Evolutionary conservation across 495 filamentous ascomycete species (phyloP), one percentile per base, ranked within the genome.

Genomic region (Filosporella fistucella): DNA sequence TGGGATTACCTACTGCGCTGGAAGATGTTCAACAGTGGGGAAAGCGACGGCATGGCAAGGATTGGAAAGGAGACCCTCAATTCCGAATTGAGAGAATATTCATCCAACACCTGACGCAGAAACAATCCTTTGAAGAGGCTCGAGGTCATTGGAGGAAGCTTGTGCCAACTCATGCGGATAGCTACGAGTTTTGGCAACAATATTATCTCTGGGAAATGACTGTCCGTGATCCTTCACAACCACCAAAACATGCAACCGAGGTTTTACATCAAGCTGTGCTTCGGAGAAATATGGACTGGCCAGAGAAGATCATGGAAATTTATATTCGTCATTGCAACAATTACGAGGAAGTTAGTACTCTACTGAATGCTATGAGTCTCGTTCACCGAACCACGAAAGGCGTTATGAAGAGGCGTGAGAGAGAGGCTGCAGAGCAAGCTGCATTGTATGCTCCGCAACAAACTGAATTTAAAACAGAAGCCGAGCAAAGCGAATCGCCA

Each of bases 141-240:
- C 78, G 91, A 22, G 71, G 75, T 24, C 78, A 84, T 12, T 97
- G 88, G 82, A 80, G 81, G 52, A 74, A 76, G 10, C 72, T 98
- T 29, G 74, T 84, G 2, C 59, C 74, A 17, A 72, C 80, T 12
- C 81, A 86, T 28, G 82, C 81, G 16, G 74, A 86, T 52, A 89
- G 82, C 57, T 88, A 88, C 56, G 88, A 95, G 56, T 96, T 96
- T 58, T 98, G 93, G 93, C 76, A 89, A 24, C 77, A 82, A 29
- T 96, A 86, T 62, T 96, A 95, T 63, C 65, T 81, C 32, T 98
- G 89, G 88, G 93, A 95, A 63, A 81, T 96, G 72, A 75, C 62
- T 3, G 58, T 73, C 5, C 62, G 65, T 6, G 65, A 59, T 48
- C 18, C 55, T n/a, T 47, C 39, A 29, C 3, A 33, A 3, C 51